Evolutionary conservation across 2,329 filamentous ascomycete genomes (phyloP), one percentile per base, ranked within the genome.

Genomic region (Periconia sp.): DNA sequence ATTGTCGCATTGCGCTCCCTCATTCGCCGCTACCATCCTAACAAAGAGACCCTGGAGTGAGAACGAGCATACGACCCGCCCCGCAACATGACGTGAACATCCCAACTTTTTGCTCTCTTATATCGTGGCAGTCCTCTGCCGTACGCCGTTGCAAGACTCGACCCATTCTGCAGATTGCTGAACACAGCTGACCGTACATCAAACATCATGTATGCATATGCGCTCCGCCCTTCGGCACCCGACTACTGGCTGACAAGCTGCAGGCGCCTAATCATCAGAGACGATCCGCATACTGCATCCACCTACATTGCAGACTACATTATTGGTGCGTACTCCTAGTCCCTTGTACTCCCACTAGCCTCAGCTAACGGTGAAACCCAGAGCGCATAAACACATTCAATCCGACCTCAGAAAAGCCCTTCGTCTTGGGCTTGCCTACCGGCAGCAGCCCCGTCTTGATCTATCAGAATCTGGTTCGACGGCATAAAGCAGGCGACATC

Each of bases 221-320:
- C 57, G 55, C 46, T 36, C 36, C 36, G 43, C 49, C 35, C 21
- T n/a, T 40, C 46, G 33, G 32, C 25, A 33, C 40, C 38, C 44
- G 58, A 36, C 49, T 51, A 36, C 38, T 45, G 43, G 56, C 63
- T 68, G 50, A 69, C 61, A 40, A 36, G 42, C 46, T 56, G 24
- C 59, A 94, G 89, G 89, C 85, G 88, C 75, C 82, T 94, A 63
- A 92, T 94, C 71, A 88, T 94, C 66, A 82, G 88, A 67, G 85
- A 92, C 68, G 80, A 89, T 61, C 78, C 86, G 57, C 70, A 78
- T 40, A 75, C 79, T 50, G 87, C 87, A 43, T 89, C 88, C 62
- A 77, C 79, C 57, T 91, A 92, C 70, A 87, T 92, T 55, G 87
- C 88, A 49, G 85, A 89, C 69, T 91, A 92, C 72, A 86, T 94